Percentiles rank a stretch among this genome's conserved stretches.
Evolutionary conservation across 306 rosid species (phyloP).

Genomic region (Vachellia collinsii): DNA sequence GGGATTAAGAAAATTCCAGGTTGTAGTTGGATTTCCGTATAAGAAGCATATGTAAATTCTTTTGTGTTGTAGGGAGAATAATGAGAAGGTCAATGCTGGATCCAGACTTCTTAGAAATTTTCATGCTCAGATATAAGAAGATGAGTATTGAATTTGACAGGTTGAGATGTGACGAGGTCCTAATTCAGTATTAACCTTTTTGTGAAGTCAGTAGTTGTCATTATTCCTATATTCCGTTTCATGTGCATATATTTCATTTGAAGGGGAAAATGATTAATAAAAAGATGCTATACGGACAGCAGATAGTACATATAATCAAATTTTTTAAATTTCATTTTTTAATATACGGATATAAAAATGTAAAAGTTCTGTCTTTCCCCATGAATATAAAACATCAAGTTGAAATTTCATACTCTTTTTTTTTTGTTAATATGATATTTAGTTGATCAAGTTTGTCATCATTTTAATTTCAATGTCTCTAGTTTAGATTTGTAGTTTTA

Average conservation of each 20-base stretch:
- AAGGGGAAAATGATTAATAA: neutral
- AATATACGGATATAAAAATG: neutral
- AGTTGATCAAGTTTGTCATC: no score
- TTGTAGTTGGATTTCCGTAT: constrained; percentile 74
- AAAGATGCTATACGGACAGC: neutral
- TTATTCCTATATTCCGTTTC: neutral
- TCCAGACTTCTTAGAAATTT: neutral
- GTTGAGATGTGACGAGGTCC: no score
- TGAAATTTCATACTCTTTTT: neutral
- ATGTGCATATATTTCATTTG: neutral
- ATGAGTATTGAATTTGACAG: no score
- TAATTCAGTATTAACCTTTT: no score
- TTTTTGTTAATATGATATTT: no score
- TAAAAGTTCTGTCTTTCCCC: neutral
- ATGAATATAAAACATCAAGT: neutral
- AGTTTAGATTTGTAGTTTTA: no score
- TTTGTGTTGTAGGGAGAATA: neutral
- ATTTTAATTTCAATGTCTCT: no score
- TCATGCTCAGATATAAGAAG: no score
- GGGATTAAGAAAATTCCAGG: constrained; percentile 74
- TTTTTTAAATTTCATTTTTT: neutral
- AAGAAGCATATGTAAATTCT: constrained; percentile 50
- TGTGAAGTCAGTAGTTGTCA: neutral
- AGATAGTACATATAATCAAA: neutral
- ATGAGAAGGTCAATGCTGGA: neutral